Conservation (phyloP, 805 yeast species). For the Yarrowia divulgata region DNA sequence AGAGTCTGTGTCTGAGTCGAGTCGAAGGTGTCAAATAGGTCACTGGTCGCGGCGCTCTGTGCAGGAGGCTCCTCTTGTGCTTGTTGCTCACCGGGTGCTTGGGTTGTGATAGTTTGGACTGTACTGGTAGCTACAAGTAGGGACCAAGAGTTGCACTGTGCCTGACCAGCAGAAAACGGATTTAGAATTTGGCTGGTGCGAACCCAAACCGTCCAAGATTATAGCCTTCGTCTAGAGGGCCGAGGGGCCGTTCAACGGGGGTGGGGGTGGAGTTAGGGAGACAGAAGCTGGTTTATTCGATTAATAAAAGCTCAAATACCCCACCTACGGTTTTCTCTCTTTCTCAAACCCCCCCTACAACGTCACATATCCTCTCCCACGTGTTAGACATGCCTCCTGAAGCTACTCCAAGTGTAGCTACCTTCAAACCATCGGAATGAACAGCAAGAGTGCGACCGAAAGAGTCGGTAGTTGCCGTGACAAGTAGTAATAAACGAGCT, state of each 20-base stretch:
- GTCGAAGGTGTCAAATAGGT: too few species aligned
- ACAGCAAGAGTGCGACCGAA: slow-evolving; percentile 9
- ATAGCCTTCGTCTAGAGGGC: slow-evolving; percentile 4
- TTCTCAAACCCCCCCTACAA: not conserved
- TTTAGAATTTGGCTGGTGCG: slow-evolving; percentile 19
- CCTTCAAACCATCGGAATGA: slow-evolving; percentile 16
- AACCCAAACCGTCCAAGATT: slow-evolving; percentile 8
- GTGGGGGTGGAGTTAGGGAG: not conserved
- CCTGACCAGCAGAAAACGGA: slow-evolving; percentile 15
- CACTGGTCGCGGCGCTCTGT: too few species aligned
- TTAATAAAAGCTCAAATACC: not conserved
- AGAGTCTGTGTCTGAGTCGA: too few species aligned
- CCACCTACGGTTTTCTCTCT: not conserved
- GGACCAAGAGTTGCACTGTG: slow-evolving; percentile 16
- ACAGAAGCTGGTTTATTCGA: not conserved
- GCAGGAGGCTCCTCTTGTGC: too few species aligned
- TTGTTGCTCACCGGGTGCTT: too few species aligned
- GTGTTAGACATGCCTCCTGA: slow-evolving; percentile 27
- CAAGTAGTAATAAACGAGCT: too few species aligned
- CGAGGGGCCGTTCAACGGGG: not conserved
- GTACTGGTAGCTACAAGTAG: too few species aligned
- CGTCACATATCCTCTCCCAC: not conserved
- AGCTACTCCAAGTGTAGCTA: not conserved
- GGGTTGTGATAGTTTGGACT: too few species aligned
- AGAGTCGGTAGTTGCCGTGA: too few species aligned